phyloP scores from a whole-genome alignment of 371 early-diverging fungal genomes.

The Mucor saturninus region DNA sequence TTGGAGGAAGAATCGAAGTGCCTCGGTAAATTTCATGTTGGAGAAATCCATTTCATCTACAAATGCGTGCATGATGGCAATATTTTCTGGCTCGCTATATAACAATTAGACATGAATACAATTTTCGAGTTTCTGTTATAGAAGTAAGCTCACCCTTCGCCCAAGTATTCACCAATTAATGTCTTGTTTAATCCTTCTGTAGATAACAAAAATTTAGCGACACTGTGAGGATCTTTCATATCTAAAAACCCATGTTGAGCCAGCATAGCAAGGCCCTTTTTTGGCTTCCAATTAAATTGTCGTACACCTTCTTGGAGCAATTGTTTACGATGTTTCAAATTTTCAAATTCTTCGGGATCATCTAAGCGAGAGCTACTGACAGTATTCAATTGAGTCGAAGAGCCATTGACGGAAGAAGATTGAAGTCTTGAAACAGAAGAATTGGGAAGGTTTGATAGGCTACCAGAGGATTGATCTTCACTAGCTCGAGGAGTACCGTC shows the following conservation, averaged over 20 bases:
- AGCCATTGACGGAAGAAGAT: conserved; percentile 60
- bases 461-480: conserved; percentile 36
- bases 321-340: conserved; percentile 82
- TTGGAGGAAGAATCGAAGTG: conserved; percentile 89
- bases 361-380: conserved; percentile 63
- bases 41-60: conserved; percentile 89
- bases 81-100: conserved; percentile 75
- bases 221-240: conserved; percentile 56
- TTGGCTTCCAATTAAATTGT: conserved; percentile 89
- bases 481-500: conserved; percentile 54
- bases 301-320: conserved; percentile 77
- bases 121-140: neutral
- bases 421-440: conserved; percentile 43
- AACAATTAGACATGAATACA: neutral
- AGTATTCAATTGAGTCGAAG: conserved; percentile 54
- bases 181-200: conserved; percentile 85
- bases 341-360: conserved; percentile 76
- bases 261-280: conserved; percentile 84
- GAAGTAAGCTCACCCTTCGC: conserved; percentile 71
- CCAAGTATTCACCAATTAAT: conserved; percentile 93
- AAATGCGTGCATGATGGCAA: conserved; percentile 94
- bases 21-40: conserved; percentile 78
- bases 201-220: conserved; percentile 76
- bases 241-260: conserved; percentile 68
- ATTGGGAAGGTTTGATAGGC: conserved; percentile 39